Conservation (phyloP, 1,139 yeast species). For the Hanseniaspora gamundiae region DNA sequence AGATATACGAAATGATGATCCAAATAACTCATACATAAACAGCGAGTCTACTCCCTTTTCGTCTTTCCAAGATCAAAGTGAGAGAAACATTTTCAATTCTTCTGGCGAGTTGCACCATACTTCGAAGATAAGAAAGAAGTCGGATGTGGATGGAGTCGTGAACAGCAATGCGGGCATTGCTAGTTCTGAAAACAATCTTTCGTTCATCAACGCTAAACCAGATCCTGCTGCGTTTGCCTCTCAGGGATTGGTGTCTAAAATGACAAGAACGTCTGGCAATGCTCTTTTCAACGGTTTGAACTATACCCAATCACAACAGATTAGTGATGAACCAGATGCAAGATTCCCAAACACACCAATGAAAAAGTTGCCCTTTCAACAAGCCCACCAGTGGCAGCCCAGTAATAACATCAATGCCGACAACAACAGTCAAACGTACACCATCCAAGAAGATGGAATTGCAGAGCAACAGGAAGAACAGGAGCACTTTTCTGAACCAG, state of each 20-base stretch:
- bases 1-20: background rate
- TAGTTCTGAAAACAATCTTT: constrained; percentile 2
- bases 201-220: constrained; percentile 17
- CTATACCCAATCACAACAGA: background rate
- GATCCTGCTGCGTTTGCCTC: constrained; percentile 18
- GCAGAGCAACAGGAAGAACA: background rate
- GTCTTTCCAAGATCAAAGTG: too few species aligned
- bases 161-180: too few species aligned
- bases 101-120: background rate
- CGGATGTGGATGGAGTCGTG: too few species aligned
- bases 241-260: constrained; percentile 22
- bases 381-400: background rate
- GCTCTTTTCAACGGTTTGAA: background rate
- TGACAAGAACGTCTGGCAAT: constrained; percentile 5
- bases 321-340: background rate
- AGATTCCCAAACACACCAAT: background rate
- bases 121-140: constrained; percentile 4
- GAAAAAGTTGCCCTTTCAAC: background rate
- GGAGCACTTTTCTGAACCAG: too few species aligned
- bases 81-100: too few species aligned
- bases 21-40: too few species aligned
- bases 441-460: background rate
- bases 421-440: background rate
- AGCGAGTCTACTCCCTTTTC: too few species aligned
- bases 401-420: background rate